A percentile compares a stretch with the other conserved stretches of the same genome.
phyloP scores from a whole-genome alignment of 164 flowering plant genomes.

The Chloranthus sessilifolius region DNA sequence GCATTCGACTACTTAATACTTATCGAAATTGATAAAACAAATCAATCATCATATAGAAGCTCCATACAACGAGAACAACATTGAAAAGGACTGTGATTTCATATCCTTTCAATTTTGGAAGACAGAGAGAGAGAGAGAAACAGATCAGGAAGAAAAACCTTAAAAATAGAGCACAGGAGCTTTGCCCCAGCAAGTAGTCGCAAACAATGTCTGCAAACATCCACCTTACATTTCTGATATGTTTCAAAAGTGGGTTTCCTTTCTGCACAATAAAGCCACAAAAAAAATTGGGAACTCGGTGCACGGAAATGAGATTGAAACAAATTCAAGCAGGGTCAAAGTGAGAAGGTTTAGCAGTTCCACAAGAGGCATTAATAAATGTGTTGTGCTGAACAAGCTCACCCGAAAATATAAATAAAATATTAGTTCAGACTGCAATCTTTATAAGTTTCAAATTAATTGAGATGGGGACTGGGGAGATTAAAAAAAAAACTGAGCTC shows the following conservation, averaged over 20 bases:
- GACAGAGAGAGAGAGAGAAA: not conserved
- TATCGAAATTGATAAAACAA: too few species aligned
- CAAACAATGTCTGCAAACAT: slow-evolving; percentile 72
- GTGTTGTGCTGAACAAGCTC: not conserved
- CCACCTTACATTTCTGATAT: slow-evolving; percentile 92
- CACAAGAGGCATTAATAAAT: not conserved
- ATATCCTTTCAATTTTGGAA: too few species aligned
- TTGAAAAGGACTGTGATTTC: too few species aligned
- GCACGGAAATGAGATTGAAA: not conserved
- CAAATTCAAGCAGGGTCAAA: not conserved
- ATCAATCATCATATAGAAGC: too few species aligned
- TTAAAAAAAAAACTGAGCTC: too few species aligned
- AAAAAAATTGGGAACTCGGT: not conserved
- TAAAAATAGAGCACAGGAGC: slow-evolving; percentile 81
- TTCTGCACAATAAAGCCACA: slow-evolving; percentile 82
- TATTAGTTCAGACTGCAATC: too few species aligned
- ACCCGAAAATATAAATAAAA: too few species aligned
- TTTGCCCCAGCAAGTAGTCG: slow-evolving; percentile 81
- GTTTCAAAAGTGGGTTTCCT: slow-evolving; percentile 92
- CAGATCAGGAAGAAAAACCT: slow-evolving; percentile 39
- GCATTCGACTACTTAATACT: too few species aligned
- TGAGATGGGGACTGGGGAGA: too few species aligned
- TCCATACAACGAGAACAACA: too few species aligned
- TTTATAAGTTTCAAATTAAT: too few species aligned
- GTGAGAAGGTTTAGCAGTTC: not conserved